Base-by-base conservation (phyloP, 164 flowering plant genomes). In the Cinnamomum chago region DNA sequence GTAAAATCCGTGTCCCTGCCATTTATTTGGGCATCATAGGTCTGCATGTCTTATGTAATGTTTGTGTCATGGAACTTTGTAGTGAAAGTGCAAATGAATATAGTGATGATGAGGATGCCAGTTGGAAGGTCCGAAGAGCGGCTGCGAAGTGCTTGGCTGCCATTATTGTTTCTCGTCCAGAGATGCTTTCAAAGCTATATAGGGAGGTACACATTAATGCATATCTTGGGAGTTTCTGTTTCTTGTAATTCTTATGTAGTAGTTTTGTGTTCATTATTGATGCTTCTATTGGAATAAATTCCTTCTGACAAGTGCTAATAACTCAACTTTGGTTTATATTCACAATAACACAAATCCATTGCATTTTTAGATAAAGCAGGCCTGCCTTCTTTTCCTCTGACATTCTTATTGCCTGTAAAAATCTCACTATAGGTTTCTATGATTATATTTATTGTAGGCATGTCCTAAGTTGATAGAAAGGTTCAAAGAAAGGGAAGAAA, bases 71-170 rank as follows among this genome's bases (percentile, higher is more conserved):
- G 67, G 70, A 25, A n/a, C 55, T 74, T 55, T 88, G 79, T 72
- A 96, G 99, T 77, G 99, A 89, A 79, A 94, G 98, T 84, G 97
- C 90, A 47, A 83, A 90, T 84, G 99, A 96, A 79, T 96, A 96
- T 83, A 92, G 95, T 51, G 99, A 94, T 83, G 99, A 96, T 82
- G 99, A 96, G 78, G 99, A 96, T 85, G 85, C 80, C 71, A 94
- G 99, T 82, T 96, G 99, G 99, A 96, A 96, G 80, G 99, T 96
- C 72, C 83, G 99, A 81, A 88, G 99, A 82, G 99, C 99, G 68
- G 93, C 98, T 25, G 97, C 99, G 50, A 96, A 96, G 79, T 96
- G 98, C 85, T 85, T 94, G 65, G 88, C 96, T n/a, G 99, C 97
- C 12, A 81, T 96, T 70, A 90, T 96, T 80, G 95, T 96, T 79